Conservation (phyloP, 2,329 filamentous ascomycete species). For the Dothistroma pini region DNA sequence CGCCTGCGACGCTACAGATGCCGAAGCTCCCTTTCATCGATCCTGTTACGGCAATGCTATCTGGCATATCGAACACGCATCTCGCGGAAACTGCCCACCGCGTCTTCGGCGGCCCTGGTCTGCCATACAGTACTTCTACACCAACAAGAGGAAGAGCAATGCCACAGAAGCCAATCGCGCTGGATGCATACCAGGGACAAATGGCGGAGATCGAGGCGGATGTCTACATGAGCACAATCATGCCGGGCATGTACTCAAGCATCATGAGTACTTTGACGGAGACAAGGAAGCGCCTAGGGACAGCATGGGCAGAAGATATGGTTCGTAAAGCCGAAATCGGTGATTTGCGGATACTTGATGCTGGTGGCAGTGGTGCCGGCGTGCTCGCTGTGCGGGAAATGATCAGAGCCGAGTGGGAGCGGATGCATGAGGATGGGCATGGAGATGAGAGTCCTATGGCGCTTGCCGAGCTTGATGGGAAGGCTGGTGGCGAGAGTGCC, state of each 20-base stretch:
- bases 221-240: slow-evolving; percentile 63
- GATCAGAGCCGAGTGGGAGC: slow-evolving; percentile 74
- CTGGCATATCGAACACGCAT: slow-evolving; percentile 63
- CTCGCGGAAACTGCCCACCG: slow-evolving; percentile 67
- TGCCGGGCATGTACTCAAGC: slow-evolving; percentile 69
- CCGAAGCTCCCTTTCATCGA: slow-evolving; percentile 65
- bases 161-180: slow-evolving; percentile 61
- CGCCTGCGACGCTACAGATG: slow-evolving; percentile 69
- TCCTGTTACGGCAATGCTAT: slow-evolving; percentile 67
- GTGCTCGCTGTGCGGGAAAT: slow-evolving; percentile 75
- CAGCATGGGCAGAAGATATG: slow-evolving; percentile 64
- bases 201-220: slow-evolving; percentile 76
- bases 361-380: slow-evolving; percentile 69
- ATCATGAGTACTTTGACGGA: slow-evolving; percentile 67
- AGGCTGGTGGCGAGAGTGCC: slow-evolving; percentile 39
- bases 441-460: slow-evolving; percentile 20
- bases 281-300: slow-evolving; percentile 67
- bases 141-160: slow-evolving; percentile 54
- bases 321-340: slow-evolving; percentile 52
- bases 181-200: slow-evolving; percentile 60
- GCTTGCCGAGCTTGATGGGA: slow-evolving; percentile 34
- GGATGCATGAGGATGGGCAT: slow-evolving; percentile 49
- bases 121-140: slow-evolving; percentile 75
- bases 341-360: slow-evolving; percentile 67
- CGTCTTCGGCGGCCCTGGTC: slow-evolving; percentile 69